A percentile compares a stretch with the other conserved stretches of the same genome.
phyloP scores from a whole-genome alignment of 2,329 filamentous ascomycete species.

The Cordyceps javanica region DNA sequence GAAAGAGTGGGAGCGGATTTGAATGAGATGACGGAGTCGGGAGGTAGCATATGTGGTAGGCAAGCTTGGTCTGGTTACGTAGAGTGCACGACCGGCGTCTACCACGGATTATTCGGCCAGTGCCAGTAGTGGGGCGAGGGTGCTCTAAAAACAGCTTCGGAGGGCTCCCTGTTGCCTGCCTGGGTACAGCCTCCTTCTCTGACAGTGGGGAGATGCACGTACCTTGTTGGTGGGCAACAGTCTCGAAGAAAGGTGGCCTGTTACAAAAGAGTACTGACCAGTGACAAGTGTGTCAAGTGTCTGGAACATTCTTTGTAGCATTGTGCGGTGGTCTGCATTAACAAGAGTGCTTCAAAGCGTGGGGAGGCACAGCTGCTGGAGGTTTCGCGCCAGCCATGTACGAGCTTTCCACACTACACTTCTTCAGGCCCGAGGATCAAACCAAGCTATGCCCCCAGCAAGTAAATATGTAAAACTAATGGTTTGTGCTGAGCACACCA shows the following conservation, averaged over 20 bases:
- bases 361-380: too few species aligned
- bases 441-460: not conserved
- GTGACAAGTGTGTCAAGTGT: not conserved
- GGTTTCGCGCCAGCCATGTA: too few species aligned
- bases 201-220: not conserved
- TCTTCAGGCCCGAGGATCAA: too few species aligned
- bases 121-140: not conserved
- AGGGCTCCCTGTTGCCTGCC: not conserved
- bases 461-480: too few species aligned
- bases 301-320: not conserved
- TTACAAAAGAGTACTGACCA: not conserved
- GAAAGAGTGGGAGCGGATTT: not conserved
- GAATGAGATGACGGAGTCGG: not conserved
- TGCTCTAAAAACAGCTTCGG: not conserved
- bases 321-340: not conserved
- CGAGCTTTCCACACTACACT: too few species aligned
- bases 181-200: not conserved
- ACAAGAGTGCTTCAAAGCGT: not conserved
- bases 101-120: not conserved
- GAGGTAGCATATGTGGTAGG: not conserved
- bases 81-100: not conserved
- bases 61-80: slow-evolving; percentile 1
- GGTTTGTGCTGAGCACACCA: too few species aligned
- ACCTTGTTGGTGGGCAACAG: not conserved
- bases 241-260: not conserved